Evolutionary conservation across 805 yeast species (phyloP), one percentile per base, ranked within the genome.

Genomic region (Spathaspora gorwiae): DNA sequence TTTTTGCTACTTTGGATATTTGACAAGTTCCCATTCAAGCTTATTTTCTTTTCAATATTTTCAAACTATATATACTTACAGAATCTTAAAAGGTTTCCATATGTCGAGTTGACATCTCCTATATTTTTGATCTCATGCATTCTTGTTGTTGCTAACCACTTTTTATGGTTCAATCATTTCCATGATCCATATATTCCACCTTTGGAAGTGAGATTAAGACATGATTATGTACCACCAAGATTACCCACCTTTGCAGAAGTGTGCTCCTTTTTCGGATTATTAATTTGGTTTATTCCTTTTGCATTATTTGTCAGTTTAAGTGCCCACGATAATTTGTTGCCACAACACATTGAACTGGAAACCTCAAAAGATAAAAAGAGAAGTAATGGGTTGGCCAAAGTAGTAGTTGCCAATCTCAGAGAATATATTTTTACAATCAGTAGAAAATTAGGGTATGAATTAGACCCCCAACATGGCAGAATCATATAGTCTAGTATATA

Each of bases 261-360:
- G 4, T 87, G 97, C n/a, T 85, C 97, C 3, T 94, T 94, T 63
- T 90, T 94, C 60, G 99, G 97, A 1, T 66, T 94, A 36, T 83
- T 94, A 55, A 83, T 94, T 14, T 94, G 99, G 99, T 75, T 92
- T 47, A 79, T 94, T 27, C 99, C 99, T 31, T 89, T 94, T 62
- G 83, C 96, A 4, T 72, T 94, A 46, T 92, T 94, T 64, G 92
- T 94, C 13, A 84, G 96, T 29, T 72, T 94, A 47, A 87, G 95
- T 60, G 97, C 97, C 1, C 87, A 88, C 50, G 99, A 94, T 58
- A 85, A 87, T 57, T 81, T 86, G 14, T 73, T 94, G 37, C 99
- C 99, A 7, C 73, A 66, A 48, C 71, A 70, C 47, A 46, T 65
- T 40, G 70, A 58, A 45, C 61, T 64, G 14, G 60, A 62, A 13